These are phyloP conservation scores for Leccinum aurantiacum DNA, from an alignment of 768 basidiomycete species.

Conservation along the genomic window DNA sequence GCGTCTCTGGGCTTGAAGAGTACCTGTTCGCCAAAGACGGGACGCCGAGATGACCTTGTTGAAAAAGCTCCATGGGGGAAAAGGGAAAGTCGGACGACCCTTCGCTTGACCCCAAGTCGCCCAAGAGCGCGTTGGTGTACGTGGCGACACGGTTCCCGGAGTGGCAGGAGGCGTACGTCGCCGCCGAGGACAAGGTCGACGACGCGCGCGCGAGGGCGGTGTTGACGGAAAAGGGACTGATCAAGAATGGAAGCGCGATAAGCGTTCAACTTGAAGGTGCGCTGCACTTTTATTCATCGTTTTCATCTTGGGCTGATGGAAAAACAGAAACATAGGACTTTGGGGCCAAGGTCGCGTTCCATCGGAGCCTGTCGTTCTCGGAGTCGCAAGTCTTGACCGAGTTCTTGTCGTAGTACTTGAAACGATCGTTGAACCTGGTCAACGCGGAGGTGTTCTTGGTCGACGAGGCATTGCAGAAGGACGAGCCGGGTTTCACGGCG, in stretches of 20 bases:
- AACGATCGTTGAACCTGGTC: constrained; percentile 66
- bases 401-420: constrained; percentile 71
- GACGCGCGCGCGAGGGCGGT: constrained; percentile 73
- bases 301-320: not conserved
- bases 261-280: too few species aligned
- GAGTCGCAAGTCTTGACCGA: constrained; percentile 72
- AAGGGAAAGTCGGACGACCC: too few species aligned
- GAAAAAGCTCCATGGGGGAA: too few species aligned
- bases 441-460: constrained; percentile 72
- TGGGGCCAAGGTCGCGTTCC: constrained; percentile 75
- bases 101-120: constrained; percentile 35
- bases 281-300: constrained; percentile 12
- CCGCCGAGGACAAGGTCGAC: constrained; percentile 65
- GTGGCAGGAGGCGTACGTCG: constrained; percentile 84
- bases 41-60: too few species aligned
- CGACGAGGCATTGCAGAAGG: constrained; percentile 60
- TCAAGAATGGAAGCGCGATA: constrained; percentile 49
- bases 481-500: constrained; percentile 58
- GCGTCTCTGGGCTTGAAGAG: too few species aligned
- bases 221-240: constrained; percentile 66
- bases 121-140: constrained; percentile 85
- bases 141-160: constrained; percentile 89
- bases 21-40: too few species aligned
- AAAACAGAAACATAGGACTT: constrained; percentile 81
- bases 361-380: constrained; percentile 79